These are phyloP conservation scores for Tetrapisispora arboricola DNA, from an alignment of 805 yeast species.

Conservation along the genomic window DNA sequence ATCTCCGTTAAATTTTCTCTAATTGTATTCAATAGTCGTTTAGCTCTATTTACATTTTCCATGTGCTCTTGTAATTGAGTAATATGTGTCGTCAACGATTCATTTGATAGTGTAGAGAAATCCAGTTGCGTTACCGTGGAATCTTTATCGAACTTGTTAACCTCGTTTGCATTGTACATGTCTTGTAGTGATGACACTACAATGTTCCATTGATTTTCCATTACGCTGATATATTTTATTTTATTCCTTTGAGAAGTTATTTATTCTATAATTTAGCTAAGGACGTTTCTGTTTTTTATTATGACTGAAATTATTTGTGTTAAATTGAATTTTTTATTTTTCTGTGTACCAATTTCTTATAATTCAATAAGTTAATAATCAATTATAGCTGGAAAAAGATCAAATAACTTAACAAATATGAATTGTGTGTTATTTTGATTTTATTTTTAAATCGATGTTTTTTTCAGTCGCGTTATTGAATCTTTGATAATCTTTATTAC, in stretches of 20 bases:
- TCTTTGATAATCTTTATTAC: no score
- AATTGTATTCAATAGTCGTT: constrained; percentile 34
- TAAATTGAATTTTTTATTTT: no score
- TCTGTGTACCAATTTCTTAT: no score
- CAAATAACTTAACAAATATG: no score
- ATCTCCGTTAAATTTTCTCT: constrained; percentile 34
- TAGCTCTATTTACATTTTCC: constrained; percentile 46
- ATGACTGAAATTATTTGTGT: no score
- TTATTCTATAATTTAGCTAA: no score
- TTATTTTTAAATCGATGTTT: no score
- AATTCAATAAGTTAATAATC: no score
- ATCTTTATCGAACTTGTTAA: constrained; percentile 38
- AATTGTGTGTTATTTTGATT: no score
- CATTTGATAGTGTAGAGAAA: constrained; percentile 27
- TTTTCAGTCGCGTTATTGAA: no score
- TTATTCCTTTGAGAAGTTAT: not conserved
- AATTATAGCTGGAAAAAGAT: no score
- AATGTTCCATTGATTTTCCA: constrained; percentile 61
- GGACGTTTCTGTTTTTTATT: no score
- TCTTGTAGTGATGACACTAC: constrained; percentile 60
- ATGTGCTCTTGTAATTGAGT: constrained; percentile 41
- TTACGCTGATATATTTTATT: constrained; percentile 13
- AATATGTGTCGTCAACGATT: constrained; percentile 33
- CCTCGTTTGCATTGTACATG: constrained; percentile 51
- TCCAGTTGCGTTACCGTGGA: constrained; percentile 21